These are phyloP conservation scores for Blakeslea trispora DNA, from an alignment of 371 early-diverging fungal genomes.

Conservation along the genomic window DNA sequence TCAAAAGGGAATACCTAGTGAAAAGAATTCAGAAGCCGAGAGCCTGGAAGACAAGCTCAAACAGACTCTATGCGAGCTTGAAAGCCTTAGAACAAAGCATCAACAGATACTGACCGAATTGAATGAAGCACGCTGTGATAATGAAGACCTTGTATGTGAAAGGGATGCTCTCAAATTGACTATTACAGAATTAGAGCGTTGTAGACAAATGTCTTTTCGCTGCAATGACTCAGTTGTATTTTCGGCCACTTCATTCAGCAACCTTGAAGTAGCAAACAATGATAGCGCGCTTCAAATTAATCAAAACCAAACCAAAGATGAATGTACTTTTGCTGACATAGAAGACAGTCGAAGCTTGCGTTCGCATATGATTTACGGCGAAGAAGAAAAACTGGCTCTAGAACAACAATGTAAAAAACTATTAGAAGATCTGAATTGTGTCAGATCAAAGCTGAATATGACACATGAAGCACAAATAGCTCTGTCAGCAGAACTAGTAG, in stretches of 20 bases:
- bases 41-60: background rate
- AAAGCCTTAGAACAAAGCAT: slow-evolving; percentile 12
- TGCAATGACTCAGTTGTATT: background rate
- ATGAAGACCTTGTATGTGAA: slow-evolving; percentile 41
- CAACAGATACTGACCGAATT: slow-evolving; percentile 27
- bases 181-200: slow-evolving; percentile 35
- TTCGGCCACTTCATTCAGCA: slow-evolving; percentile 1
- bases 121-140: slow-evolving; percentile 34
- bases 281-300: background rate
- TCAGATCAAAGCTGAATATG: slow-evolving; percentile 39
- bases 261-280: background rate
- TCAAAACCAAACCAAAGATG: too few species aligned
- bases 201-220: background rate
- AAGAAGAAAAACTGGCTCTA: slow-evolving; percentile 37
- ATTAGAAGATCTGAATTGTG: slow-evolving; percentile 28
- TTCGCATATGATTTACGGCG: slow-evolving; percentile 31
- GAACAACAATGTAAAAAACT: slow-evolving; percentile 40
- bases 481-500: slow-evolving; percentile 35
- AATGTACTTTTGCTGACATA: background rate
- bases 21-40: background rate
- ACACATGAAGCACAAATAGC: slow-evolving; percentile 50
- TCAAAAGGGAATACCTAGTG: background rate
- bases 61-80: slow-evolving; percentile 6
- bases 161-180: slow-evolving; percentile 47
- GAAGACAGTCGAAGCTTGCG: slow-evolving; percentile 14